Conservation (phyloP, 192 early-diverging fungal genomes). For the Backusella liffmaniae region DNA sequence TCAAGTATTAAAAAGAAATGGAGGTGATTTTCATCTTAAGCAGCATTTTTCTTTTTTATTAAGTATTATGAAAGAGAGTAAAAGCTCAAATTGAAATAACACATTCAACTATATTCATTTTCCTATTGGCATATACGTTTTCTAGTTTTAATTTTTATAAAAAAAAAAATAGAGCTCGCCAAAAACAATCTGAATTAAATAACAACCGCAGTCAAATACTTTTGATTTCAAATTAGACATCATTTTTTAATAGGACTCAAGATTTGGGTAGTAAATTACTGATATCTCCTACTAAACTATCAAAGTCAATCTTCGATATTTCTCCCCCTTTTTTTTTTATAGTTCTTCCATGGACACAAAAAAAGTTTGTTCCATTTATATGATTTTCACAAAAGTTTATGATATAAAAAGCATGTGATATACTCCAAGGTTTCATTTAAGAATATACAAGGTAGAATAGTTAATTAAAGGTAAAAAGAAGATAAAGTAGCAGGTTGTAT, state of each 20-base stretch:
- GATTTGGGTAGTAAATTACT: background rate
- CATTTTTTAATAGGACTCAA: background rate
- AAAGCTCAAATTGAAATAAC: background rate
- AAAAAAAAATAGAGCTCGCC: background rate
- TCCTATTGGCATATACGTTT: background rate
- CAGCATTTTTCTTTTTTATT: background rate
- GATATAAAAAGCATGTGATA: background rate
- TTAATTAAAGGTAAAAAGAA: background rate
- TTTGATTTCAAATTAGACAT: background rate
- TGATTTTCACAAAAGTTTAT: background rate
- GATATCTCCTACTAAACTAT: background rate
- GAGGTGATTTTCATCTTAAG: background rate
- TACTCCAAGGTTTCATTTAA: background rate
- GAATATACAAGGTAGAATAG: background rate
- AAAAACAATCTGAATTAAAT: slow-evolving; percentile 1
- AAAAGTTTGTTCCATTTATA: background rate
- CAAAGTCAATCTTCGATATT: background rate
- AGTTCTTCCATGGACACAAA: background rate
- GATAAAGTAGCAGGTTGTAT: background rate
- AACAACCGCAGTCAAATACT: slow-evolving; percentile 2
- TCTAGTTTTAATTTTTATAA: background rate
- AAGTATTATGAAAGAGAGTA: background rate
- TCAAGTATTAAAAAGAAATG: background rate
- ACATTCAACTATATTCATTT: background rate
- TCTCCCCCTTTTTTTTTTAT: background rate